phyloP scores from a whole-genome alignment of 805 yeast genomes.

The Candida maesae region DNA sequence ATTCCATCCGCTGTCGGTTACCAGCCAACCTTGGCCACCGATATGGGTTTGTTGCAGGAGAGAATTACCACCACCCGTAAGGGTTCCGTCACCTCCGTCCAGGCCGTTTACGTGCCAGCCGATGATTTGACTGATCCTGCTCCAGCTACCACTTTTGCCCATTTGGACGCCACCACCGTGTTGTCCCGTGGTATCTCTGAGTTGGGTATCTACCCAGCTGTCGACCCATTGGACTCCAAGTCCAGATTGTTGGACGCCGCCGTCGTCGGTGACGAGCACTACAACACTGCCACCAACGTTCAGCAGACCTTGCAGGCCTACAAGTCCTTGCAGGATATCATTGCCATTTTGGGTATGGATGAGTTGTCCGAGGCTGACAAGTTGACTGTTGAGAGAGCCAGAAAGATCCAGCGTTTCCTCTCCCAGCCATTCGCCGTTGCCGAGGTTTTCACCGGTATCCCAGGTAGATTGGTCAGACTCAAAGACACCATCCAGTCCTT shows the following conservation, averaged over 20 bases:
- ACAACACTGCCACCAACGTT: conserved; percentile 88
- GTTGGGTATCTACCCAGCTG: conserved; percentile 99
- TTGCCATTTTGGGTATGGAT: conserved; percentile 99
- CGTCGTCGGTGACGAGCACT: conserved; percentile 98
- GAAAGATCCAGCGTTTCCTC: conserved; percentile 99
- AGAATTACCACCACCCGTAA: conserved; percentile 99
- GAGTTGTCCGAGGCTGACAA: conserved; percentile 98
- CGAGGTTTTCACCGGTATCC: conserved; percentile 99
- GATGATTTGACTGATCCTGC: conserved; percentile 99
- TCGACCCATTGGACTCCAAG: conserved; percentile 99
- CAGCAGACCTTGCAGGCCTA: conserved; percentile 99
- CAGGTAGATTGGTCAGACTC: conserved; percentile 96
- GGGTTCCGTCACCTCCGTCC: conserved; percentile 99
- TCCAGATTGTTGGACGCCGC: conserved; percentile 97
- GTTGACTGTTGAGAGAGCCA: conserved; percentile 99
- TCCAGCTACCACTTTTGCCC: conserved; percentile 99
- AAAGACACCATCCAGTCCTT: conserved; percentile 92
- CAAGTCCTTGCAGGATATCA: conserved; percentile 99
- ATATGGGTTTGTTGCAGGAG: conserved; percentile 99
- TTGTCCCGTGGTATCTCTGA: conserved; percentile 99
- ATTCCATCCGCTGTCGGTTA: conserved; percentile 99
- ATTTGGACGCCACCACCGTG: conserved; percentile 99
- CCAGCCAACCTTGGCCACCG: conserved; percentile 99
- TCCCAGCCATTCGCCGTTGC: conserved; percentile 99
- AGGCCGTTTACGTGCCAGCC: conserved; percentile 99